Evolutionary conservation across 805 yeast species (phyloP).

Genomic region (Middelhovenomyces tepae): DNA sequence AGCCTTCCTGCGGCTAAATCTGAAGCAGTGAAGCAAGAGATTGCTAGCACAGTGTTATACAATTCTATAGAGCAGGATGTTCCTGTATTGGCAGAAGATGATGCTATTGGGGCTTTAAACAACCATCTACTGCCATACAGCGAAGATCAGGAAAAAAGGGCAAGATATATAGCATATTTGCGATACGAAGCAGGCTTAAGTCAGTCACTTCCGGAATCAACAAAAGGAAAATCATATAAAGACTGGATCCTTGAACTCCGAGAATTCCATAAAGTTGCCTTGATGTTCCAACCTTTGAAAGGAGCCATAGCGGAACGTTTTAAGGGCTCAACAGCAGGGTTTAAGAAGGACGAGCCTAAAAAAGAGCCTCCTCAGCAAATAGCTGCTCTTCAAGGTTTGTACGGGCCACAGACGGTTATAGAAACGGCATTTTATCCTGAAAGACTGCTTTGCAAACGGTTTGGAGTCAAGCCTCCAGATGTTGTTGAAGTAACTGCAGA

Average conservation of each 20-base stretch:
- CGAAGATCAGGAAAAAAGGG: conserved; percentile 14
- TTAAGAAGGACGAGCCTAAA: conserved; percentile 2
- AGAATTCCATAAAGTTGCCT: conserved; percentile 21
- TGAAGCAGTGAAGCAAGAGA: too few species aligned
- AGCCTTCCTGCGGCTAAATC: too few species aligned
- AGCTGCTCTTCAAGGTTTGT: conserved; percentile 18
- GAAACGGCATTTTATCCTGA: conserved; percentile 16
- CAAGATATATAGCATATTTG: conserved; percentile 18
- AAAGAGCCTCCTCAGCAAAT: conserved; percentile 8
- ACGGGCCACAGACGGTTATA: conserved; percentile 17
- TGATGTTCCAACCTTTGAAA: conserved; percentile 18
- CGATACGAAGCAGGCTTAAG: conserved; percentile 15
- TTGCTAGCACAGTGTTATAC: too few species aligned
- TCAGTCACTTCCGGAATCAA: too few species aligned
- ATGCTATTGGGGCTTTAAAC: conserved; percentile 16
- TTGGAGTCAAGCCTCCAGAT: conserved; percentile 14
- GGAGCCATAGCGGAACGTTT: conserved; percentile 22
- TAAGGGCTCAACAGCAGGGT: conserved; percentile 10
- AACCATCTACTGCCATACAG: conserved; percentile 15
- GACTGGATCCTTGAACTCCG: conserved; percentile 14
- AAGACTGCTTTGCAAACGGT: conserved; percentile 21
- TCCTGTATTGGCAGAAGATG: conserved; percentile 1
- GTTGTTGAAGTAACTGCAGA: conserved; percentile 1
- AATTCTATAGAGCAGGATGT: too few species aligned
- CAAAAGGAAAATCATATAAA: background rate